Percentiles rank a stretch among this genome's conserved stretches.
Conservation (phyloP, 345 rosid species). For the Populus pruinosa region DNA sequence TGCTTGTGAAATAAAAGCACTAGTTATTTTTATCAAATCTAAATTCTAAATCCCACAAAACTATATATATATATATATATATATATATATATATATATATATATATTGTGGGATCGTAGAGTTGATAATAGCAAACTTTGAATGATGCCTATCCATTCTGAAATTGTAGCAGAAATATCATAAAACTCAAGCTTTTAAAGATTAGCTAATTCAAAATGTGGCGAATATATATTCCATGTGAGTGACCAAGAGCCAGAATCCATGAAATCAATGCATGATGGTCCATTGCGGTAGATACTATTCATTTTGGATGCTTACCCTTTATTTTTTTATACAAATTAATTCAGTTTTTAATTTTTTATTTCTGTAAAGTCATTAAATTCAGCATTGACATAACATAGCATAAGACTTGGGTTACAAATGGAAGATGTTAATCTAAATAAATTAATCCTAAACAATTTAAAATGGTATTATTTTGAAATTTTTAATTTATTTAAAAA, state of each 20-base stretch:
- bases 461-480: no score
- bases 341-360: neutral
- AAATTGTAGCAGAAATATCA: neutral
- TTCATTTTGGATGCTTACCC: constrained; percentile 40
- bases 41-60: neutral
- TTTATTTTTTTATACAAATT: neutral
- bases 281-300: constrained; percentile 28
- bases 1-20: no score
- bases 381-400: no score
- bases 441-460: no score
- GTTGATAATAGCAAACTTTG: neutral
- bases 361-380: neutral
- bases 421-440: no score
- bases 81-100: no score
- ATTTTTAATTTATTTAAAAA: no score
- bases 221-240: neutral
- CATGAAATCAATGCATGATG: neutral
- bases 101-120: no score
- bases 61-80: no score
- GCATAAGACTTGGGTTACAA: no score
- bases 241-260: neutral
- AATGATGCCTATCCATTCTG: neutral
- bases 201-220: neutral
- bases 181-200: neutral
- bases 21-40: neutral